Evolutionary conservation across 257 asterid species (phyloP).

Genomic region (Solanum chaucha): DNA sequence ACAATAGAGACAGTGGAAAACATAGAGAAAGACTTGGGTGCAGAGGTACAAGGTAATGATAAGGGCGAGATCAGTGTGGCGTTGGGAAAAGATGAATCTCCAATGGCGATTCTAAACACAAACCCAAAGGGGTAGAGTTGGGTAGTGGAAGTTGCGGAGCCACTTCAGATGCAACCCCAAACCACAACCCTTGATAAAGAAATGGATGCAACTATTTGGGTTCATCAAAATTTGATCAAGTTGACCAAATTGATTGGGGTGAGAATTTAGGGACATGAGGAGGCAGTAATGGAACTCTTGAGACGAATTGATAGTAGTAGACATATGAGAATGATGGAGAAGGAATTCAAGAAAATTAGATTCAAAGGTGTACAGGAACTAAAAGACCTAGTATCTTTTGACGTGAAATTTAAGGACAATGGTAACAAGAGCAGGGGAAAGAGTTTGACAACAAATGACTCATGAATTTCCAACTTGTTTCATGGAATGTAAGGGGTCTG

Average conservation of each 20-base stretch:
- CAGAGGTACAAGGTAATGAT: neutral
- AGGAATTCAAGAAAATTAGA: neutral
- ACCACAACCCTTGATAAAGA: neutral
- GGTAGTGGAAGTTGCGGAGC: neutral
- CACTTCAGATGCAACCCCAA: neutral
- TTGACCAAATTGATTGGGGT: neutral
- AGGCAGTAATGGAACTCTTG: neutral
- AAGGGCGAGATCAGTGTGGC: neutral
- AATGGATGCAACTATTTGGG: neutral
- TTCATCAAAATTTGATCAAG: neutral
- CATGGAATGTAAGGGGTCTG: neutral
- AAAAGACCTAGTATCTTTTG: neutral
- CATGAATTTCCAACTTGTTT: neutral
- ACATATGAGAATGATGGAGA: neutral
- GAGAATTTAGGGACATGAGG: neutral
- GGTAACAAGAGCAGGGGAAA: neutral
- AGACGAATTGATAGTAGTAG: neutral
- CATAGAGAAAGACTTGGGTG: no score
- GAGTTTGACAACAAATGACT: neutral
- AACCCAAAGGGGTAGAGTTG: neutral
- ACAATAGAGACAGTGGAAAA: neutral
- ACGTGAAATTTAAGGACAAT: neutral
- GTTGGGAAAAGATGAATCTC: neutral
- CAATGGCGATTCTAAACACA: neutral
- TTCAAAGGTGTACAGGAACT: neutral